Conservation (phyloP, 192 early-diverging fungal species). For the Coemansia furcata region DNA sequence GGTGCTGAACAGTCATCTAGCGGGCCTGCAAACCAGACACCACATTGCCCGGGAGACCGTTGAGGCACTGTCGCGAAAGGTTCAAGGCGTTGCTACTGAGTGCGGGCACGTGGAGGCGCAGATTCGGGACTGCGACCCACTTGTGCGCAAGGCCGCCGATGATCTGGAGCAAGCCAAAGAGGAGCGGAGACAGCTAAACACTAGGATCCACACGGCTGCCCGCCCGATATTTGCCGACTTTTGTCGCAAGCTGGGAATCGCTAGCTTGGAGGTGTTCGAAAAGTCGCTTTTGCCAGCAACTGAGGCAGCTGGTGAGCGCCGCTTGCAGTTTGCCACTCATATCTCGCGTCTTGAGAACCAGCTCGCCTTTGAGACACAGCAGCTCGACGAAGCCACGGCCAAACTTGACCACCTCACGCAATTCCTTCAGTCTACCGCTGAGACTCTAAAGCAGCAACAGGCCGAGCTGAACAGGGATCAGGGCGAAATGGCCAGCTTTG, state of each 20-base stretch:
- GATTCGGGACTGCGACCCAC: slow-evolving; percentile 23
- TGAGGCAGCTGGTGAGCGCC: slow-evolving; percentile 71
- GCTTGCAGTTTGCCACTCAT: slow-evolving; percentile 73
- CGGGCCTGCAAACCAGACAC: slow-evolving; percentile 61
- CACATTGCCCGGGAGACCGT: slow-evolving; percentile 59
- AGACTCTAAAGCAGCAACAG: slow-evolving; percentile 39
- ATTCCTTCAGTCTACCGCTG: slow-evolving; percentile 45
- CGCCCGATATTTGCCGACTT: slow-evolving; percentile 78
- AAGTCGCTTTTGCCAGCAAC: slow-evolving; percentile 64
- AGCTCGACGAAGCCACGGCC: slow-evolving; percentile 60
- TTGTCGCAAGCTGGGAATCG: slow-evolving; percentile 69
- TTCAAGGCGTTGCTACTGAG: slow-evolving; percentile 61
- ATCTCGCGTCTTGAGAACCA: slow-evolving; percentile 78
- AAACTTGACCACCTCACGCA: slow-evolving; percentile 59
- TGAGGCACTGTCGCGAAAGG: slow-evolving; percentile 55
- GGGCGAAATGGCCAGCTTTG: slow-evolving; percentile 51
- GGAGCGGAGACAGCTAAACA: slow-evolving; percentile 46
- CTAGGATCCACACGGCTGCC: slow-evolving; percentile 54
- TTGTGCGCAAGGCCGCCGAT: slow-evolving; percentile 25
- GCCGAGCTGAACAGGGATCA: slow-evolving; percentile 52
- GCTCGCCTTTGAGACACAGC: slow-evolving; percentile 73
- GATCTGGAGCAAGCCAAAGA: slow-evolving; percentile 49
- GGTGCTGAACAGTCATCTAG: slow-evolving; percentile 56
- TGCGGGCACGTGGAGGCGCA: slow-evolving; percentile 53
- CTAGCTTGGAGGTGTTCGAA: slow-evolving; percentile 87